Conservation (phyloP, 768 basidiomycete genomes). For the Mycena galericulata region DNA sequence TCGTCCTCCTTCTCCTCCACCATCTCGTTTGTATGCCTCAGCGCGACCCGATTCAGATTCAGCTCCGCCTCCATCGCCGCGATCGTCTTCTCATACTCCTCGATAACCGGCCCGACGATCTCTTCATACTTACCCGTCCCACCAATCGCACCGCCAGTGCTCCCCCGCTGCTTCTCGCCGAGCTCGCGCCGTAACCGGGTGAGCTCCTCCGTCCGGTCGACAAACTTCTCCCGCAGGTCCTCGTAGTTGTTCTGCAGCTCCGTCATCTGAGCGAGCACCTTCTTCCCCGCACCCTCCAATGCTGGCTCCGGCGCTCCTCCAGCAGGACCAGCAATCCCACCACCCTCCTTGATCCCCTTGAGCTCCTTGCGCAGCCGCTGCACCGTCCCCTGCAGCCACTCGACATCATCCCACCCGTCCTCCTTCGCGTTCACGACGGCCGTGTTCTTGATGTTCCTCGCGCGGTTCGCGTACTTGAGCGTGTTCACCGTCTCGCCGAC, state of each 20-base stretch:
- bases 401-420: conserved; percentile 98
- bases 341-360: conserved; percentile 81
- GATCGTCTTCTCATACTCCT: conserved; percentile 99
- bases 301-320: conserved; percentile 47
- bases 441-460: conserved; percentile 96
- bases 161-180: conserved; percentile 76
- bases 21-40: conserved; percentile 92
- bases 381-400: conserved; percentile 93
- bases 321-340: conserved; percentile 47
- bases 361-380: conserved; percentile 89
- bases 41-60: conserved; percentile 85
- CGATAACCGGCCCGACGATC: conserved; percentile 96
- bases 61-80: conserved; percentile 94
- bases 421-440: conserved; percentile 94
- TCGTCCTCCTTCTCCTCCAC: conserved; percentile 93
- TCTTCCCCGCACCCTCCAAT: conserved; percentile 76
- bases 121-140: conserved; percentile 88
- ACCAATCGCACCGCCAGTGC: conserved; percentile 68
- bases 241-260: conserved; percentile 90
- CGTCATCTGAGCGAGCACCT: conserved; percentile 82
- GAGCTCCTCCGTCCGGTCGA: conserved; percentile 90
- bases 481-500: conserved; percentile 94
- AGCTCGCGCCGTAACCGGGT: conserved; percentile 83
- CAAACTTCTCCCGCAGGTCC: conserved; percentile 84
- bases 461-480: conserved; percentile 96